Evolutionary conservation across 2,329 filamentous ascomycete genomes (phyloP).

Genomic region (Penicillium brevicompactum): DNA sequence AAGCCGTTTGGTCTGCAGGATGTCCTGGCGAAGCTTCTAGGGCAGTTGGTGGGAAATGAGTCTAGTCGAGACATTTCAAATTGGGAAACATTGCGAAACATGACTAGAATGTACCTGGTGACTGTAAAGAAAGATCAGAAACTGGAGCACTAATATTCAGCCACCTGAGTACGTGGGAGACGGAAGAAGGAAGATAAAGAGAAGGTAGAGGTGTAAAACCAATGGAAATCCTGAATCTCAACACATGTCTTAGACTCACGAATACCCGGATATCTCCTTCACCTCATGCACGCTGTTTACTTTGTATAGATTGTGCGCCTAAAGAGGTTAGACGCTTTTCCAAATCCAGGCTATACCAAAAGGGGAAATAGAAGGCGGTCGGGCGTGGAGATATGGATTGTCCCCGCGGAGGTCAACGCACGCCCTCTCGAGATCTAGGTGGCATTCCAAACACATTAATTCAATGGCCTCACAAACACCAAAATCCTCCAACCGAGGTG

Average conservation of each 20-base stretch:
- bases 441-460: background rate
- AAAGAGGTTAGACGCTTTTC: background rate
- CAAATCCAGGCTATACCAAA: background rate
- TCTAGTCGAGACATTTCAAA: background rate
- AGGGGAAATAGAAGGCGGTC: constrained; percentile 7
- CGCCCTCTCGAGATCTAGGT: background rate
- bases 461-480: constrained; percentile 25
- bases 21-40: background rate
- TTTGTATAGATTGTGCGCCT: background rate
- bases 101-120: background rate
- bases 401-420: constrained; percentile 13
- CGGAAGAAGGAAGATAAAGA: no score
- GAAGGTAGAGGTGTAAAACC: no score
- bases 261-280: no score
- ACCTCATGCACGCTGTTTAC: background rate
- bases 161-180: no score
- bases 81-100: background rate
- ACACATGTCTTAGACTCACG: no score
- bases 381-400: constrained; percentile 6
- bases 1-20: background rate
- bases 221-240: no score
- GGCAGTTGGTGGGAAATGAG: background rate
- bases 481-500: constrained; percentile 23
- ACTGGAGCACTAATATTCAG: no score
- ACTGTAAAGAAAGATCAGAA: background rate